Evolutionary conservation across 2,329 filamentous ascomycete genomes (phyloP), one percentile per base, ranked within the genome.

Genomic region (Mariannaea elegans): DNA sequence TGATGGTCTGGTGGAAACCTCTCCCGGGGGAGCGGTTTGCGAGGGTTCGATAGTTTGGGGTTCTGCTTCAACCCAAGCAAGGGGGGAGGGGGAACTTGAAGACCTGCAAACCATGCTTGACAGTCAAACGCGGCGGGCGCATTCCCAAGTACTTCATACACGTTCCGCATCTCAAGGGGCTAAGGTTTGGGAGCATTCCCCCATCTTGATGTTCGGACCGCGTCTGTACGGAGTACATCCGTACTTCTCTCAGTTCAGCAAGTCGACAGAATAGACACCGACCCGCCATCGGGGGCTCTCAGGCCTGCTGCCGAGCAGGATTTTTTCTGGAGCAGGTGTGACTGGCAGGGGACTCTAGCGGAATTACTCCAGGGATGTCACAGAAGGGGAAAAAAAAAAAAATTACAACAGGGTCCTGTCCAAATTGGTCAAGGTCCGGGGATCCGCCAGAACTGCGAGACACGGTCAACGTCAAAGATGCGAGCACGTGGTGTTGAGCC

Each of bases 401-500:
- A 16, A 12, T 16, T 42, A 18, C 12, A 18, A 18, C 16, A 29
- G 34, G 47, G 16, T 21, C 42, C 19, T 19, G 29, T 45, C 56
- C 46, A 45, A 47, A 54, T 49, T 53, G 56, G 31, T 32, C 44
- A 34, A 49, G 27, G 38, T 29, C n/a, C 19, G 23, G 42, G 44
- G 49, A 49, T 59, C 56, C 23, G 18, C 38, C 38, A 27, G 47
- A n/a, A 14, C 38, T 54, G 29, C 39, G 59, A 64, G 34, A 61
- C 56, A 56, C 56, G 50, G 56, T 50, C 51, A 56, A 59, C 44
- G 44, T 57, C 44, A 49, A 53, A 53, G 46, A 51, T 29, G 45
- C 56, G 58, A 56, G 65, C 65, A 69, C 67, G 67, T 69, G 67
- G 65, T 66, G 59, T 65, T 69, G 67, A 65, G 58, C 49, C 24